Conservation (phyloP, 163 green algal species). For the Chlamydomonas reinhardtii region DNA sequence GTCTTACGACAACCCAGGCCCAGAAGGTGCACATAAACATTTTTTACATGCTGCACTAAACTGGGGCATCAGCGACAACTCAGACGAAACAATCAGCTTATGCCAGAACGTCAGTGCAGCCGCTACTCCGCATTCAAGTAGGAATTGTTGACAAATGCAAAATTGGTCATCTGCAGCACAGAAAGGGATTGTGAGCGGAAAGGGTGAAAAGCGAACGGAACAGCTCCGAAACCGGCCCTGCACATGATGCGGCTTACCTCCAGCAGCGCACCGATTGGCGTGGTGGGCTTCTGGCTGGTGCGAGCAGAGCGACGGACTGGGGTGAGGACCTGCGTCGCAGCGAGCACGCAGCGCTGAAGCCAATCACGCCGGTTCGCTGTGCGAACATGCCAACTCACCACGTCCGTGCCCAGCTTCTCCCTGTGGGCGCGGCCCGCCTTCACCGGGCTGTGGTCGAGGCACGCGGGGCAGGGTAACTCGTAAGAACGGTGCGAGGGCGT, state of each 20-base stretch:
- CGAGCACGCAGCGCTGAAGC: not conserved
- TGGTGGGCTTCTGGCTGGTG: not conserved
- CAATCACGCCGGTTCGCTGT: too few species aligned
- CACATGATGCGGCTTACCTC: not conserved
- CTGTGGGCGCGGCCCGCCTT: not conserved
- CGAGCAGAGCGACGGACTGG: slow-evolving; percentile 22
- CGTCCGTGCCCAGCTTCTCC: slow-evolving; percentile 20
- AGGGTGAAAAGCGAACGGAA: not conserved
- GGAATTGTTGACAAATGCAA: not conserved
- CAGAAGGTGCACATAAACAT: too few species aligned
- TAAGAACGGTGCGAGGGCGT: not conserved
- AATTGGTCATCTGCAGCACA: slow-evolving; percentile 8
- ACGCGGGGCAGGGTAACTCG: not conserved
- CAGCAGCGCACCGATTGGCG: not conserved
- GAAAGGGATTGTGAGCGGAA: not conserved
- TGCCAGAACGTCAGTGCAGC: too few species aligned
- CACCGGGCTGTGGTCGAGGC: not conserved
- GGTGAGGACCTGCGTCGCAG: slow-evolving; percentile 11
- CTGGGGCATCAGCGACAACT: too few species aligned
- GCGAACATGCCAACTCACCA: not conserved
- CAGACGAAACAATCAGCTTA: too few species aligned
- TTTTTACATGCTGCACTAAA: too few species aligned
- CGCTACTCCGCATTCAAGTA: not conserved
- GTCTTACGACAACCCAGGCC: too few species aligned
- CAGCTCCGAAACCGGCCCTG: not conserved